phyloP scores from a whole-genome alignment of 495 filamentous ascomycete species.

The Trichocladium uniseriatum region DNA sequence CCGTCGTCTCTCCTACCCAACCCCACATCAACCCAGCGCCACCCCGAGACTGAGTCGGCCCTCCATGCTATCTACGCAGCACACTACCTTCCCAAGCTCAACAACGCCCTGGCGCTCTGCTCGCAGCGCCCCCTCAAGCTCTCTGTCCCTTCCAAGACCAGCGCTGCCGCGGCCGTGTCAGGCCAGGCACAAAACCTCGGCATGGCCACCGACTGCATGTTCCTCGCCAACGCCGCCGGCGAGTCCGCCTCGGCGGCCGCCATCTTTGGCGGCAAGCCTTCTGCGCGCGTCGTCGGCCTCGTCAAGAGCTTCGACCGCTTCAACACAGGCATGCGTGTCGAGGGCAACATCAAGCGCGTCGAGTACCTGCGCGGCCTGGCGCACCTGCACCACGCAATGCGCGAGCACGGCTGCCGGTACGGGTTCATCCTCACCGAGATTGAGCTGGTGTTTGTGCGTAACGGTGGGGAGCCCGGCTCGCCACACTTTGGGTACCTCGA shows the following conservation, averaged over 20 bases:
- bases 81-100: constrained; percentile 69
- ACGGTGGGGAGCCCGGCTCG: constrained; percentile 56
- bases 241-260: constrained; percentile 38
- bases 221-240: constrained; percentile 53
- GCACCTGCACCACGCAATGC: constrained; percentile 80
- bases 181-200: constrained; percentile 44
- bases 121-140: constrained; percentile 52
- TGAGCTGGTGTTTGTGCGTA: constrained; percentile 82
- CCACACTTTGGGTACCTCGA: constrained; percentile 84
- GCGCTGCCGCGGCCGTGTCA: no score
- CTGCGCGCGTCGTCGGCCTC: constrained; percentile 75
- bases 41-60: constrained; percentile 64
- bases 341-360: constrained; percentile 67
- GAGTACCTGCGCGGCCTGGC: constrained; percentile 77
- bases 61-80: constrained; percentile 60
- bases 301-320: constrained; percentile 84
- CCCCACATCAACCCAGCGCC: constrained; percentile 42
- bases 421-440: constrained; percentile 94
- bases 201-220: constrained; percentile 61
- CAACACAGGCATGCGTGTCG: constrained; percentile 88
- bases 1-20: constrained; percentile 53
- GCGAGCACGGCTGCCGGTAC: constrained; percentile 84
- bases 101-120: constrained; percentile 62
- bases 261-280: constrained; percentile 61
- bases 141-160: constrained; percentile 42